Conservation (phyloP, 192 early-diverging fungal species). For the Bifiguratus adelaidae region DNA sequence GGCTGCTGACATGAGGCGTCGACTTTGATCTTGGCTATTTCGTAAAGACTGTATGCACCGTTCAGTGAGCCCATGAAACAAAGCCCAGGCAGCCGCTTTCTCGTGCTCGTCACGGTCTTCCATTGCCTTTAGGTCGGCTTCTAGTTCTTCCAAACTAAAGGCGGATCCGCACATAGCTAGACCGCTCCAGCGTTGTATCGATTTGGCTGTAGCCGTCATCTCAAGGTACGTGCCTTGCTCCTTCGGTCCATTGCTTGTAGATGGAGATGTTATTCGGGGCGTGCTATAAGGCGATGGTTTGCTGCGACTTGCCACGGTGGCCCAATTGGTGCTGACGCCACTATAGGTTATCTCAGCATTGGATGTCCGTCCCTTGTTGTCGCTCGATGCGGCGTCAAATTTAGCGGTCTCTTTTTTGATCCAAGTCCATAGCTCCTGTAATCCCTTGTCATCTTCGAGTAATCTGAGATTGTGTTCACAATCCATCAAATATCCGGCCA, state of each 20-base stretch:
- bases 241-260: neutral
- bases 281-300: constrained; percentile 20
- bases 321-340: no score
- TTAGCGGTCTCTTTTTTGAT: constrained; percentile 29
- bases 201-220: constrained; percentile 33
- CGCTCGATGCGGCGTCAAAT: no score
- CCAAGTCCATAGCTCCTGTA: constrained; percentile 40
- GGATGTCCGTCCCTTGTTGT: no score
- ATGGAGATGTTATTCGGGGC: constrained; percentile 18
- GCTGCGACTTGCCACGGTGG: no score
- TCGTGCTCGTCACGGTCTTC: constrained; percentile 63
- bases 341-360: no score
- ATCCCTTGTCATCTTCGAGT: constrained; percentile 34
- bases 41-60: constrained; percentile 64
- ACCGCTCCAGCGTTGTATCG: constrained; percentile 31
- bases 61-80: constrained; percentile 72
- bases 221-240: no score
- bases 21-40: constrained; percentile 49
- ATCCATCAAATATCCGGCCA: constrained; percentile 69
- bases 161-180: constrained; percentile 39
- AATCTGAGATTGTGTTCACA: constrained; percentile 27
- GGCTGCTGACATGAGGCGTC: constrained; percentile 76
- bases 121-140: constrained; percentile 30
- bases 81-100: constrained; percentile 77
- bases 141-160: constrained; percentile 30